phyloP scores from a whole-genome alignment of 495 filamentous ascomycete species.

The Aspergillus heteromorphus region DNA sequence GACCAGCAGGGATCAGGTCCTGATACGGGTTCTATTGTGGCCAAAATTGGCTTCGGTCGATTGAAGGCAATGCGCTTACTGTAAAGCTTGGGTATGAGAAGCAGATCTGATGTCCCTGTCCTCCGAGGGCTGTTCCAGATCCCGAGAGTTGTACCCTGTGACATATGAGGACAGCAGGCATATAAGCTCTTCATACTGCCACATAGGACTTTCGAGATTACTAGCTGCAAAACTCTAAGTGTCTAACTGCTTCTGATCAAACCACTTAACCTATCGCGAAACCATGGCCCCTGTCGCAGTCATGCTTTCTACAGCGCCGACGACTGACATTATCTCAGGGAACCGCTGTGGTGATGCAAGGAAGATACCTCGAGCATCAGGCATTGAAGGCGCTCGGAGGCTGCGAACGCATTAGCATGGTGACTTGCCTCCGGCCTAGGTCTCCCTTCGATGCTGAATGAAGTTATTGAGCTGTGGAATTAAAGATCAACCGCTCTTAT shows the following conservation, averaged over 20 bases:
- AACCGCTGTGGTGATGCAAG: slow-evolving; percentile 63
- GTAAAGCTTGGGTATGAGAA: neutral
- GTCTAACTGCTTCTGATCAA: neutral
- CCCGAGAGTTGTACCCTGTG: neutral
- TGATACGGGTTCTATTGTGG: neutral
- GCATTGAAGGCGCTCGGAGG: slow-evolving; percentile 58
- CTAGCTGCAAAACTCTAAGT: neutral
- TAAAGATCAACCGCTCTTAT: neutral
- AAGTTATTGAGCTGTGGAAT: neutral
- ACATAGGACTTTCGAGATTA: neutral
- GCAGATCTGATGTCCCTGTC: neutral
- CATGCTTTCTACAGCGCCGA: neutral
- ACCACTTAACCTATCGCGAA: neutral
- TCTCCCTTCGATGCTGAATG: slow-evolving; percentile 28
- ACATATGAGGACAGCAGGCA: too few relatives aligned
- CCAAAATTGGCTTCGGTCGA: neutral
- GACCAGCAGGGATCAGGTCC: neutral
- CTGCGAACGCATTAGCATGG: slow-evolving; percentile 66
- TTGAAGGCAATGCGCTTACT: neutral
- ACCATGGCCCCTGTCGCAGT: slow-evolving; percentile 6
- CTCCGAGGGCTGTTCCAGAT: neutral
- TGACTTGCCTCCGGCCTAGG: slow-evolving; percentile 63
- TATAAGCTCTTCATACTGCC: neutral
- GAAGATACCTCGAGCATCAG: slow-evolving; percentile 66
- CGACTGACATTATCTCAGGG: slow-evolving; percentile 40